Conservation (phyloP, 345 rosid species). For the Gynandropsis gynandra region DNA sequence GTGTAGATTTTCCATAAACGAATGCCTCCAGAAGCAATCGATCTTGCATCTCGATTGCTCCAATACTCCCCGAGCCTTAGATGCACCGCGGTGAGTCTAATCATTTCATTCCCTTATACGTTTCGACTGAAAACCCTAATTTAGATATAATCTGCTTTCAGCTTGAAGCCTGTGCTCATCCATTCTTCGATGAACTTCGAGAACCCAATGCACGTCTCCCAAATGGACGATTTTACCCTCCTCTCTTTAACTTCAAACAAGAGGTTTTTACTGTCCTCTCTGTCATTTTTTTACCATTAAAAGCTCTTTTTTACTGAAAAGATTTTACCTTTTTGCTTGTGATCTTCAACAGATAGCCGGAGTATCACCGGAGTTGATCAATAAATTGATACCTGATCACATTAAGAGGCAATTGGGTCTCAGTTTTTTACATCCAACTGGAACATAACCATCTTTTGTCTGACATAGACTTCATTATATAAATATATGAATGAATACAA, state of each 20-base stretch:
- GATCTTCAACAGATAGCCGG: slow-evolving; percentile 42
- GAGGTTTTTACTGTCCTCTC: slow-evolving; percentile 36
- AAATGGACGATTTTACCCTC: slow-evolving; percentile 50
- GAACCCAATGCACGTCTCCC: slow-evolving; percentile 55
- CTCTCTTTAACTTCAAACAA: slow-evolving; percentile 61
- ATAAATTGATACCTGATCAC: slow-evolving; percentile 80
- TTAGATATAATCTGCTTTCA: slow-evolving; percentile 13
- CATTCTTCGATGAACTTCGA: slow-evolving; percentile 61
- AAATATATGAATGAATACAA: no score
- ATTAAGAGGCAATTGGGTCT: slow-evolving; percentile 72
- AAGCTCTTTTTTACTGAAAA: no score
- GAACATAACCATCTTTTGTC: slow-evolving; percentile 33
- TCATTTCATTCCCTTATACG: neutral
- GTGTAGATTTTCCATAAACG: slow-evolving; percentile 66
- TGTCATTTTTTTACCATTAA: neutral
- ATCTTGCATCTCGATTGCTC: slow-evolving; percentile 69
- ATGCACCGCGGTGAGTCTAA: slow-evolving; percentile 65
- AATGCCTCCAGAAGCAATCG: slow-evolving; percentile 90
- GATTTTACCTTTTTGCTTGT: no score
- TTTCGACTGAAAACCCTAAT: no score
- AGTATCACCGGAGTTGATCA: slow-evolving; percentile 70
- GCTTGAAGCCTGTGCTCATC: slow-evolving; percentile 67
- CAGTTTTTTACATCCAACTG: slow-evolving; percentile 62
- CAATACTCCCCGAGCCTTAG: slow-evolving; percentile 89
- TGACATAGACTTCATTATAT: no score